Conservation (phyloP, 306 rosid genomes). For the peach (Prunus persica) region DNA sequence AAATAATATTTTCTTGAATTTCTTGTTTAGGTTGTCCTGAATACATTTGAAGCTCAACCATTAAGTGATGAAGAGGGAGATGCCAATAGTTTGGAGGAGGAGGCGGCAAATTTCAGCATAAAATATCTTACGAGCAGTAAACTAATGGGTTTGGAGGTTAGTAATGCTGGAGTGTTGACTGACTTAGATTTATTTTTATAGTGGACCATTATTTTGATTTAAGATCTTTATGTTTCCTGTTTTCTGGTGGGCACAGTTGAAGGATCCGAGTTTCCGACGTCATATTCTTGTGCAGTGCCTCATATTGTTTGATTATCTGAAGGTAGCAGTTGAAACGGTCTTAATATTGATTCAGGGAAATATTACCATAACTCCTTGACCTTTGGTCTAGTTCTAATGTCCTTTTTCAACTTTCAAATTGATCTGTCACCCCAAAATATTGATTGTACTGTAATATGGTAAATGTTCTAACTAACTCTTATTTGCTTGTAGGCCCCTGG, state of each 20-base stretch:
- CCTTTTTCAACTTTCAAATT: background rate
- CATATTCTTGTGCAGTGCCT: slow-evolving; percentile 96
- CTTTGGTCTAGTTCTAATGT: background rate
- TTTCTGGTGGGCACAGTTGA: slow-evolving; percentile 46
- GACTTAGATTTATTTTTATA: slow-evolving; percentile 9
- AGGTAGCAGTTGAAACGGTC: slow-evolving; percentile 41
- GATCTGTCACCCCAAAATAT: background rate
- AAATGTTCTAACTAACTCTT: slow-evolving; percentile 19
- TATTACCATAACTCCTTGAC: background rate
- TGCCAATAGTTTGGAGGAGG: slow-evolving; percentile 89
- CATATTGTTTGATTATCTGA: slow-evolving; percentile 83
- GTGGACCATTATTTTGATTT: slow-evolving; percentile 21
- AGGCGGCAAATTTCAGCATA: slow-evolving; percentile 83
- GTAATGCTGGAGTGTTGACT: slow-evolving; percentile 18
- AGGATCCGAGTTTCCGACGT: slow-evolving; percentile 95
- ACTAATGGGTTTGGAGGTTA: slow-evolving; percentile 94
- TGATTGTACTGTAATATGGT: background rate
- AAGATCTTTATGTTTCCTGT: background rate
- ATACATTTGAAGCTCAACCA: slow-evolving; percentile 95
- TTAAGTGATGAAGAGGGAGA: slow-evolving; percentile 93
- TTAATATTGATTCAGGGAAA: background rate
- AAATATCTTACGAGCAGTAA: slow-evolving; percentile 97
- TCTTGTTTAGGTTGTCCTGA: slow-evolving; percentile 61
- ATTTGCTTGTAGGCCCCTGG: slow-evolving; percentile 78
- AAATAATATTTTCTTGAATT: slow-evolving; percentile 18